Conservation (phyloP, 2,329 filamentous ascomycete genomes). For the Sarocladiaceae sp. region DNA sequence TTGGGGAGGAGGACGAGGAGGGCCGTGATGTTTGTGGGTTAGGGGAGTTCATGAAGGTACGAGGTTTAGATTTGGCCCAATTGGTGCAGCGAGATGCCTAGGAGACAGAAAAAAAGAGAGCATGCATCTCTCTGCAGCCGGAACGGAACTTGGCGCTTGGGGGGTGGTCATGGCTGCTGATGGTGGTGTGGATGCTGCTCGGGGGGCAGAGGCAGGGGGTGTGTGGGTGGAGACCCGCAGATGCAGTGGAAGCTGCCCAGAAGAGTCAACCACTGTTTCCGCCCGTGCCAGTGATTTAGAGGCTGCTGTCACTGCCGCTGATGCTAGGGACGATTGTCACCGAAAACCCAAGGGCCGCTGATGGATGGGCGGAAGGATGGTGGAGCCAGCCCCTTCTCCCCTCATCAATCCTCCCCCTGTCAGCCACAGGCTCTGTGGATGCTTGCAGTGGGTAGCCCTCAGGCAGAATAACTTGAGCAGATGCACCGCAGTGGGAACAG, state of each 20-base stretch:
- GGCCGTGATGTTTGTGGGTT: neutral
- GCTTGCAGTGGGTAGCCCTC: no score
- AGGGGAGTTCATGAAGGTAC: constrained; percentile 1
- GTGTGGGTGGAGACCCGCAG: neutral
- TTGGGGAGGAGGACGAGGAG: constrained; percentile 5
- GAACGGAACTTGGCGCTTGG: constrained; percentile 3
- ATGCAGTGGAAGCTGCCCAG: neutral
- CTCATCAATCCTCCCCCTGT: neutral
- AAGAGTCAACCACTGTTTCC: neutral
- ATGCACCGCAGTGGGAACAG: no score
- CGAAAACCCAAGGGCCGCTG: neutral
- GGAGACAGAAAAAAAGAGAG: no score
- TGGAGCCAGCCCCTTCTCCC: neutral
- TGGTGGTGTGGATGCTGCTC: neutral
- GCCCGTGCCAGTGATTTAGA: no score
- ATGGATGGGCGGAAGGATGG: neutral
- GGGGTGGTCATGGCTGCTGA: neutral
- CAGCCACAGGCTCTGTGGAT: neutral
- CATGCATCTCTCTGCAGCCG: neutral
- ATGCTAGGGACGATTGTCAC: no score
- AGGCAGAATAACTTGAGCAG: no score
- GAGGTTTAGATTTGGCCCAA: no score
- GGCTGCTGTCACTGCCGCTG: neutral
- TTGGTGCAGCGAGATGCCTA: no score
- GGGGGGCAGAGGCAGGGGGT: neutral